phyloP scores from a whole-genome alignment of 2,329 filamentous ascomycete species.

The Hypoxylon sp. region DNA sequence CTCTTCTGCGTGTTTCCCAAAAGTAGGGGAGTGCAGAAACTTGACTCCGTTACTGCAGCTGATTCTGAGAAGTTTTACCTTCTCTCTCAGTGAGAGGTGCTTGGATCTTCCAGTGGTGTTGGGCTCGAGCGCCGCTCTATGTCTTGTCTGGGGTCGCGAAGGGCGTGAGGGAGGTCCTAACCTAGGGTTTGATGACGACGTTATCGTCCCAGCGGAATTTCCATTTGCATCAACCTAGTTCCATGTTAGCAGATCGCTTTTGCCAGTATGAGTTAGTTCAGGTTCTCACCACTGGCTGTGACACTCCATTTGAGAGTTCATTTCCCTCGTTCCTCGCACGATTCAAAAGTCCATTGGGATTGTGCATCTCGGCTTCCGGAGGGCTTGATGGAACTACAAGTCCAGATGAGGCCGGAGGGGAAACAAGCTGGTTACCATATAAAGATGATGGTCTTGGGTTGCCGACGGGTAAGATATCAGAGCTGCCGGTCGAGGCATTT shows the following conservation, averaged over 20 bases:
- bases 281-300: constrained; percentile 3
- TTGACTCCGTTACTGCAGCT: constrained; percentile 17
- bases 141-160: not conserved
- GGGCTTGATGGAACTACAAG: constrained; percentile 15
- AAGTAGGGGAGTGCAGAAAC: constrained; percentile 25
- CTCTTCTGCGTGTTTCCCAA: constrained; percentile 30
- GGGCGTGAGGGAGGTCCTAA: not conserved
- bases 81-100: constrained; percentile 28
- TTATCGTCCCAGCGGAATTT: not conserved
- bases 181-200: not conserved
- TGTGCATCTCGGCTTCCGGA: not conserved
- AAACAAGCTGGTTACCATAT: constrained; percentile 15
- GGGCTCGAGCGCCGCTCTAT: not conserved
- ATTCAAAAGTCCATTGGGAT: not conserved
- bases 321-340: not conserved
- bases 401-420: constrained; percentile 31
- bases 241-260: not conserved
- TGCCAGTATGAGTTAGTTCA: not conserved
- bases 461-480: not conserved
- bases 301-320: not conserved
- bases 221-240: constrained; percentile 1
- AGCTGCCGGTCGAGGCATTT: not conserved
- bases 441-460: not conserved
- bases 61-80: constrained; percentile 38
- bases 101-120: not conserved